Conservation (phyloP, 2,329 filamentous ascomycete species). For the Monosporascus sp. region DNA sequence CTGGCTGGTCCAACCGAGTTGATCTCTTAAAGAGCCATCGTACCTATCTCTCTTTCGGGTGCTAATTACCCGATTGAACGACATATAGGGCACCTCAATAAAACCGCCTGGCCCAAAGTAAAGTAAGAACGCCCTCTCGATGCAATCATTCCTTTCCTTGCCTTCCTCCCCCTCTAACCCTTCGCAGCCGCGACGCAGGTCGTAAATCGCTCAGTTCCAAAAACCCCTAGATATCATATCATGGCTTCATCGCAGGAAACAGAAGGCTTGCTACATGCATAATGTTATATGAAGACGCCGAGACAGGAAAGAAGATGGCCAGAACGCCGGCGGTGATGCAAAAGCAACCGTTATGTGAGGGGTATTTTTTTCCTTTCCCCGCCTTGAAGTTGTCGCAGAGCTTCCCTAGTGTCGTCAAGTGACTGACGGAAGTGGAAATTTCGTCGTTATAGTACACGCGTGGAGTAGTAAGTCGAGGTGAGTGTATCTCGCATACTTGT, state of each 20-base stretch:
- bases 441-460: too few relatives aligned
- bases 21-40: too few relatives aligned
- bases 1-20: too few relatives aligned
- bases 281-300: neutral
- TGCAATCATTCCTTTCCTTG: neutral
- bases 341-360: neutral
- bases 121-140: too few relatives aligned
- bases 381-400: too few relatives aligned
- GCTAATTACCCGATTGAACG: too few relatives aligned
- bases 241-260: neutral
- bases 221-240: neutral
- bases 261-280: neutral
- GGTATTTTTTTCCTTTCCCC: neutral
- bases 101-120: too few relatives aligned
- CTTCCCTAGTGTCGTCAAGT: neutral
- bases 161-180: neutral
- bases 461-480: neutral
- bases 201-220: neutral
- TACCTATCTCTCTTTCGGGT: too few relatives aligned
- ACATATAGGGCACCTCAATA: too few relatives aligned
- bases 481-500: neutral
- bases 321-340: neutral
- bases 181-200: neutral
- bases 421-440: neutral
- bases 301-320: neutral